These are phyloP conservation scores for Phytopythium sindhum DNA, from an alignment of 352 stramenopile genomes.

Conservation along the genomic window DNA sequence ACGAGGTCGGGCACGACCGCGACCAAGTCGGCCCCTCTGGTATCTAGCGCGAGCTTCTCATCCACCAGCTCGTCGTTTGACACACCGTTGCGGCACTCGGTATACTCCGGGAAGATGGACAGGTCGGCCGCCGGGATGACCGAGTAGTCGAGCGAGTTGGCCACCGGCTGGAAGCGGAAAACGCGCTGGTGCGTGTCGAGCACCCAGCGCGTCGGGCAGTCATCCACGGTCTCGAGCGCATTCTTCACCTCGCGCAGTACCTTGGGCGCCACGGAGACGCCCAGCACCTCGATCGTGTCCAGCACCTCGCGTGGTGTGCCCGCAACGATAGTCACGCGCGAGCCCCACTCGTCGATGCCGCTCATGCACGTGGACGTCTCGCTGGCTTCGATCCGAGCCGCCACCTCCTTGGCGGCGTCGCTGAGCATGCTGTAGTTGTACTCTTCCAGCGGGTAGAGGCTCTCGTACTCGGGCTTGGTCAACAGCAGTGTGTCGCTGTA, in stretches of 20 bases:
- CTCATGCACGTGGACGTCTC: constrained; percentile 18
- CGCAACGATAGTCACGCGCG: constrained; percentile 20
- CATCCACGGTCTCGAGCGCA: constrained; percentile 6
- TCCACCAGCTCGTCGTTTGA: constrained; percentile 4
- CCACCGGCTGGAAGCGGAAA: constrained; percentile 5
- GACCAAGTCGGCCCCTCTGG: background rate
- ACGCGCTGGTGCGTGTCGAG: constrained; percentile 15
- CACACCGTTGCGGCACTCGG: constrained; percentile 4
- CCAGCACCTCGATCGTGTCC: constrained; percentile 12
- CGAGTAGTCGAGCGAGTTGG: constrained; percentile 11
- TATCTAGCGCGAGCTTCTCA: background rate
- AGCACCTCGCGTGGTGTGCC: constrained; percentile 12
- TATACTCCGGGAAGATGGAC: constrained; percentile 10
- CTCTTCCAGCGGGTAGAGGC: constrained; percentile 15
- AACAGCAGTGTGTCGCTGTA: constrained; percentile 16
- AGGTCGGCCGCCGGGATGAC: constrained; percentile 7
- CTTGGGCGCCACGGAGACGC: constrained; percentile 13
- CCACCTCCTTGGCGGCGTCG: constrained; percentile 11
- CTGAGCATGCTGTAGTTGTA: constrained; percentile 22
- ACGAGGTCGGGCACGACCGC: constrained; percentile 8
- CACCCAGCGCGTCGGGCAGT: constrained; percentile 19
- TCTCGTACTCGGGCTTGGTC: constrained; percentile 26
- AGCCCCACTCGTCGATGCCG: constrained; percentile 23
- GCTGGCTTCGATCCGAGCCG: constrained; percentile 14
- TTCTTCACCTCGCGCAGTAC: constrained; percentile 17